Evolutionary conservation across 352 stramenopile genomes (phyloP).

Genomic region (Peronospora belbahrii): DNA sequence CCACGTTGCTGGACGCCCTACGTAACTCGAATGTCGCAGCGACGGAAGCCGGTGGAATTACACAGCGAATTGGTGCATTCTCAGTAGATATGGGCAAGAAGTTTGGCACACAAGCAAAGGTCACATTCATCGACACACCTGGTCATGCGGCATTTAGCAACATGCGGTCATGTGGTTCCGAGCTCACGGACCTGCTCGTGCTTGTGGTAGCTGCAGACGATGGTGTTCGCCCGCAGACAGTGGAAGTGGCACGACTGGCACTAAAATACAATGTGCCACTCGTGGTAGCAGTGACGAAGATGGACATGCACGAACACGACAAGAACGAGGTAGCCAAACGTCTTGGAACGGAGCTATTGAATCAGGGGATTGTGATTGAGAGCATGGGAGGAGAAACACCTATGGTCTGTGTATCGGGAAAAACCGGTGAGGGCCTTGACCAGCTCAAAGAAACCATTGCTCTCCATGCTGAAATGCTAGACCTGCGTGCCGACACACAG

Average conservation of each 20-base stretch:
- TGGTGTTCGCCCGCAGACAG: constrained; percentile 96
- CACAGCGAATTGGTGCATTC: constrained; percentile 96
- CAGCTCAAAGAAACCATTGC: constrained; percentile 95
- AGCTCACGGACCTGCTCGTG: constrained; percentile 96
- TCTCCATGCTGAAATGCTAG: constrained; percentile 93
- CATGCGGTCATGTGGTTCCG: constrained; percentile 94
- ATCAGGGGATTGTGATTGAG: constrained; percentile 91
- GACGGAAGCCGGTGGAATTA: constrained; percentile 98
- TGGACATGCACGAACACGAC: constrained; percentile 85
- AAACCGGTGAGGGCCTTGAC: constrained; percentile 91
- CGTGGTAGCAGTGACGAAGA: constrained; percentile 97
- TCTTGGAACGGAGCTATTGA: constrained; percentile 85
- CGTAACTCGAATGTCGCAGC: constrained; percentile 89
- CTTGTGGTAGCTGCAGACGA: constrained; percentile 98
- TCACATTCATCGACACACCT: constrained; percentile 99
- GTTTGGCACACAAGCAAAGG: constrained; percentile 43
- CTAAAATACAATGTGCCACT: constrained; percentile 93
- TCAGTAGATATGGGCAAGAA: constrained; percentile 90
- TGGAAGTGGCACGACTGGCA: constrained; percentile 92
- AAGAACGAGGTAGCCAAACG: constrained; percentile 53
- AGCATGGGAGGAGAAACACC: constrained; percentile 91
- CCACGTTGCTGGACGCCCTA: constrained; percentile 94
- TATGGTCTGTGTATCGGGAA: constrained; percentile 93
- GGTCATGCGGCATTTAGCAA: constrained; percentile 98
- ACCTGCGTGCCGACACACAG: constrained; percentile 90